These are phyloP conservation scores for Trichoderma guizhouense DNA, from an alignment of 2,329 filamentous ascomycete genomes.

Conservation along the genomic window DNA sequence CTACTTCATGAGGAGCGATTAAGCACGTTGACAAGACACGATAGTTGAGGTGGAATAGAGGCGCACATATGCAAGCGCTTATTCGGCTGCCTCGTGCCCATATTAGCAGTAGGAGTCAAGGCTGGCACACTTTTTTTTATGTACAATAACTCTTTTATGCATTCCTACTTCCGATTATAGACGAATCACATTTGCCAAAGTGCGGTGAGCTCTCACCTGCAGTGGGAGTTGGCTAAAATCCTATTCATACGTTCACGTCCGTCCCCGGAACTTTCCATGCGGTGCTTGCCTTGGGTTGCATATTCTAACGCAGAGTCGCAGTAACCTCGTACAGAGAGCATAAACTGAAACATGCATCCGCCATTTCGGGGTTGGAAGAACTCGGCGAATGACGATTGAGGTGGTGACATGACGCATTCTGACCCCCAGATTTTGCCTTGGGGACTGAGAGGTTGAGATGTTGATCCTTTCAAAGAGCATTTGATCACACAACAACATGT, in stretches of 20 bases:
- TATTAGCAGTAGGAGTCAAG: not conserved
- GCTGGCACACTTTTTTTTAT: not conserved
- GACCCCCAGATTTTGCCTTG: not conserved
- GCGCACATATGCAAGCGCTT: not conserved
- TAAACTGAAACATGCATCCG: not conserved
- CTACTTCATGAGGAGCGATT: conserved; percentile 65
- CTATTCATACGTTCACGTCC: not conserved
- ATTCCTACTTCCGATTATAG: not conserved
- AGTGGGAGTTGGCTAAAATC: not conserved
- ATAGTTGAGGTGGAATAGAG: not conserved
- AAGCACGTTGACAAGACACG: not conserved
- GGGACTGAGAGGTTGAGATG: not conserved
- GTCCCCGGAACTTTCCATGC: not conserved
- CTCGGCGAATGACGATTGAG: not conserved
- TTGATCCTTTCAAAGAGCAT: not conserved
- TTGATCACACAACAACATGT: not conserved
- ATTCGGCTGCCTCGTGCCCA: not conserved
- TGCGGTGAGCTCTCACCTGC: conserved; percentile 11
- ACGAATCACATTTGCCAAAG: conserved; percentile 4
- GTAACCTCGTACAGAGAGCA: not conserved
- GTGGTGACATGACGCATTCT: not conserved
- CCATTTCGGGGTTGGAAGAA: not conserved
- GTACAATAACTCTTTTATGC: not conserved
- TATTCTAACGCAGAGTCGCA: not conserved
- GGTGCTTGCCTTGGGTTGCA: not conserved